These are phyloP conservation scores for Podochytrium sp. DNA, from an alignment of 192 early-diverging fungal genomes.

Conservation along the genomic window DNA sequence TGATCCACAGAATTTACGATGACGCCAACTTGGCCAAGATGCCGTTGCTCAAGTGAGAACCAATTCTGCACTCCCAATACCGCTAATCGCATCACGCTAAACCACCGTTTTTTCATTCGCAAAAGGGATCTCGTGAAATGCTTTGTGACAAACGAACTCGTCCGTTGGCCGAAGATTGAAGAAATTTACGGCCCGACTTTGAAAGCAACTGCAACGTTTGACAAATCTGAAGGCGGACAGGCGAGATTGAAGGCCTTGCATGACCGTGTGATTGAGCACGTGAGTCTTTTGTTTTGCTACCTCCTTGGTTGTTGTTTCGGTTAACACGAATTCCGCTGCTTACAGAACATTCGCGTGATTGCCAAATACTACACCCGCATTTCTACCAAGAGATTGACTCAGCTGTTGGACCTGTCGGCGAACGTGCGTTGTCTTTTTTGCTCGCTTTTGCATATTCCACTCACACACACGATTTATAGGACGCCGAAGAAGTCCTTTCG, in stretches of 20 bases:
- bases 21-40: conserved; percentile 83
- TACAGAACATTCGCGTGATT: conserved; percentile 91
- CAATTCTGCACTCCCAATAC: too few relatives aligned
- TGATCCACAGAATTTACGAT: conserved; percentile 83
- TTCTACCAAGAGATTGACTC: conserved; percentile 80
- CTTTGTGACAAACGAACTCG: conserved; percentile 91
- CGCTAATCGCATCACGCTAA: too few relatives aligned
- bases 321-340: neutral
- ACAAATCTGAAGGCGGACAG: conserved; percentile 70
- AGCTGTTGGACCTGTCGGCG: conserved; percentile 84
- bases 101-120: neutral
- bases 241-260: conserved; percentile 84
- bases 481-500: conserved; percentile 90
- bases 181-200: conserved; percentile 83
- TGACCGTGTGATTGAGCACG: conserved; percentile 95
- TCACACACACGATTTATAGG: conserved; percentile 47
- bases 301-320: neutral
- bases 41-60: conserved; percentile 68
- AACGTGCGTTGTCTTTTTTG: conserved; percentile 48
- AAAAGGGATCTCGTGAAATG: conserved; percentile 79
- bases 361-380: conserved; percentile 95
- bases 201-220: conserved; percentile 77
- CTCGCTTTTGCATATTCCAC: neutral
- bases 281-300: conserved; percentile 40
- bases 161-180: conserved; percentile 94